Base-by-base conservation (phyloP, 305 asterid genomes). In the Rubia peregrina region DNA sequence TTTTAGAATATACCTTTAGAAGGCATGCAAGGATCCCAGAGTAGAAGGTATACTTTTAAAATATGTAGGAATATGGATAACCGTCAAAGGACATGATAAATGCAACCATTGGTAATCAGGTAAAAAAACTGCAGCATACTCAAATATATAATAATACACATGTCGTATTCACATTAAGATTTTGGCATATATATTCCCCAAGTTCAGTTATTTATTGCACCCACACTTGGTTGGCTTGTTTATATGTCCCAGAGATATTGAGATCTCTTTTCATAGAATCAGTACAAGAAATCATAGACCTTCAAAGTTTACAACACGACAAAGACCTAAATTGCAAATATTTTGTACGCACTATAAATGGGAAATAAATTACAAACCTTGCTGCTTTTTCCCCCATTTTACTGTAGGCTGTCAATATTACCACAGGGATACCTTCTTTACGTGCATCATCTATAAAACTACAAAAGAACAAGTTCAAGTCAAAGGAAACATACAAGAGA, bases 371-470 rank as follows among this genome's bases (percentile, higher is more conserved):
- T 30, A 62, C 87, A 62, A 75, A 92, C 96, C 98, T 90, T 76
- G 90, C 91, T 61, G 83, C 83, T 63, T 86, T 86, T 78, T 90
- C 98, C 76, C 90, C 96, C 75, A 84, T 74, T 67, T 67, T 71
- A 78, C 91, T 57, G 77, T 85, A 86, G 59, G 91, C 79, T 57
- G 91, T 80, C 84, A 92, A 80, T 75, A 90, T 78, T 75, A 86
- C 84, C 65, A 88, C 89, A 4, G 90, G 90, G 13, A 90, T 77
- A 43, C 83, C 90, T 77, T 84, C 88, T 75, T 81, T 72, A 75
- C 44, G 81, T 66, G 98, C 92, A 67, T 85, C 83, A 73, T 87
- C 92, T 71, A 92, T 81, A 83, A 90, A 90, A 74, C 98, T 92
- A 84, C 73, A 76, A 66, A 60, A 57, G 33, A 78, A 49, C 5